Conservation (phyloP, 1,284 basidiomycete genomes). For the Ganoderma sp. region DNA sequence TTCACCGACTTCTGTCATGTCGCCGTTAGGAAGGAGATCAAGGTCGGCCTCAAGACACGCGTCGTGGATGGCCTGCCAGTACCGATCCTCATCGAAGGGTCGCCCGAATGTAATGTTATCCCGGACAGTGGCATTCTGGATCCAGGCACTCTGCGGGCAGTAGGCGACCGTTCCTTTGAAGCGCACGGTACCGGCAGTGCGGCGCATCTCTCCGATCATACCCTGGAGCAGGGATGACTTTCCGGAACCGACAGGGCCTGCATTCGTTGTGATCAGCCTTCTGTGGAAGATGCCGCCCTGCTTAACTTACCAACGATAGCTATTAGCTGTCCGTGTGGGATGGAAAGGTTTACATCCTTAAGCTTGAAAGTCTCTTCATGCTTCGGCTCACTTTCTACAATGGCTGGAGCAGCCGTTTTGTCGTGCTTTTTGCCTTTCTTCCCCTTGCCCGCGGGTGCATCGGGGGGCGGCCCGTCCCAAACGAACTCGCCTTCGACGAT, state of each 20-base stretch:
- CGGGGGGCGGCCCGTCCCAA: conserved; percentile 81
- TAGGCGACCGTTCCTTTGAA: conserved; percentile 71
- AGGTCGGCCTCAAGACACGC: conserved; percentile 82
- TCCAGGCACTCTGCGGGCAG: conserved; percentile 88
- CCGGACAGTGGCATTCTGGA: conserved; percentile 74
- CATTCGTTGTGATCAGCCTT: neutral
- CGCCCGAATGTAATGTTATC: conserved; percentile 89
- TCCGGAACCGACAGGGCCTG: conserved; percentile 55
- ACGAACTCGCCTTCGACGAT: conserved; percentile 76
- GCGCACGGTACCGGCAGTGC: conserved; percentile 54
- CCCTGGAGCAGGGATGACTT: conserved; percentile 77
- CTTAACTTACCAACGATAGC: conserved; percentile 73
- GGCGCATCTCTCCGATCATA: conserved; percentile 77
- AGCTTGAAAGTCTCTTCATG: conserved; percentile 59
- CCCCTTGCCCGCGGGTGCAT: conserved; percentile 50
- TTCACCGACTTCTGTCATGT: conserved; percentile 92
- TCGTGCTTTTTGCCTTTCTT: conserved; percentile 36
- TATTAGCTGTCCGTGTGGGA: conserved; percentile 75
- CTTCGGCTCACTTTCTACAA: conserved; percentile 34
- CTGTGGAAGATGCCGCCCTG: neutral
- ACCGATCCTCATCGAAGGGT: conserved; percentile 78
- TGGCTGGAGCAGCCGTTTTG: conserved; percentile 22
- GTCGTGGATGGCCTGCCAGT: conserved; percentile 78
- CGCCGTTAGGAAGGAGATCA: conserved; percentile 81
- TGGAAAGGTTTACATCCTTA: conserved; percentile 62